Evolutionary conservation across 331 rosid species (phyloP).

Genomic region (Rosa hybrid): DNA sequence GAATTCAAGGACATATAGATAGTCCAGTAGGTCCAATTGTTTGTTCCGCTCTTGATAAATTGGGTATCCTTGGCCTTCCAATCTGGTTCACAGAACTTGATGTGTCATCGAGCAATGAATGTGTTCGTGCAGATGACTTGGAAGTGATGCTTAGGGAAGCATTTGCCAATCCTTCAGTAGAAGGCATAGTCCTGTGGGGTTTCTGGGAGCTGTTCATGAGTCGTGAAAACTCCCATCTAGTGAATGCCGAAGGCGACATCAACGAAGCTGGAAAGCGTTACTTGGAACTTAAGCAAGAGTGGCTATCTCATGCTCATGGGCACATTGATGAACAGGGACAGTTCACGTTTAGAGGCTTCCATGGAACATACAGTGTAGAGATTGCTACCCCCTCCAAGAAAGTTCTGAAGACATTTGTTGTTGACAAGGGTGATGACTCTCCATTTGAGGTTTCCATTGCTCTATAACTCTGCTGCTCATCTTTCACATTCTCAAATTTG

Average conservation of each 20-base stretch:
- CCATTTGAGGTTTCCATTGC: slow-evolving; percentile 55
- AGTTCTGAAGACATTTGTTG: slow-evolving; percentile 64
- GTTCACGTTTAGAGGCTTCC: slow-evolving; percentile 76
- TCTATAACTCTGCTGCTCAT: slow-evolving; percentile 30
- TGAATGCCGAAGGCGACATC: slow-evolving; percentile 82
- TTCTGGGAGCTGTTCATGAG: slow-evolving; percentile 94
- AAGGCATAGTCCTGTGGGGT: slow-evolving; percentile 88
- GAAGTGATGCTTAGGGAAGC: slow-evolving; percentile 84
- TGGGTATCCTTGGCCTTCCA: slow-evolving; percentile 83
- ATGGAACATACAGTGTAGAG: slow-evolving; percentile 67
- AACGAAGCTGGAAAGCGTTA: slow-evolving; percentile 79
- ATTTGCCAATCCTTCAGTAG: slow-evolving; percentile 73
- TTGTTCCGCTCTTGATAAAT: slow-evolving; percentile 68
- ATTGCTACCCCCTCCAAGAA: slow-evolving; percentile 44
- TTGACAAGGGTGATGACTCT: slow-evolving; percentile 71
- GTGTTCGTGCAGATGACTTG: slow-evolving; percentile 77
- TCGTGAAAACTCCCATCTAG: slow-evolving; percentile 68
- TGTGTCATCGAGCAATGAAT: slow-evolving; percentile 74
- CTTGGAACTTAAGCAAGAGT: slow-evolving; percentile 69
- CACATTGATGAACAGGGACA: slow-evolving; percentile 53
- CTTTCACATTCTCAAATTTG: background rate
- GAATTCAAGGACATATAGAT: slow-evolving; percentile 94
- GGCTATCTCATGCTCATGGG: slow-evolving; percentile 71
- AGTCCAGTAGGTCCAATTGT: slow-evolving; percentile 87
- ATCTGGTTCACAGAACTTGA: slow-evolving; percentile 97